These are phyloP conservation scores for Ustilago shanxiensis DNA, from an alignment of 1,284 basidiomycete species.

Conservation along the genomic window DNA sequence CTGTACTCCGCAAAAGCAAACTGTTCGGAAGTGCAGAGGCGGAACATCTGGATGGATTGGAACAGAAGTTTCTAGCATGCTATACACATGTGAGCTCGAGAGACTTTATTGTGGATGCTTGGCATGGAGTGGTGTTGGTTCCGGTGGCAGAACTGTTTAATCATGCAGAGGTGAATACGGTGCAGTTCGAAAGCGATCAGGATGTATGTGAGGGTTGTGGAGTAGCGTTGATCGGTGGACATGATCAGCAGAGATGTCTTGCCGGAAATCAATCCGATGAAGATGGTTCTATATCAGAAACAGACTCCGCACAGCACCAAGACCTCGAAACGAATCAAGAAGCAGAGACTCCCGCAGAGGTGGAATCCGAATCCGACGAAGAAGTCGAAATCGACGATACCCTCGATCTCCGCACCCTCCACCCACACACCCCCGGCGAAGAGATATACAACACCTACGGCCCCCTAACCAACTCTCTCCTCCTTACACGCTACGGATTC, in stretches of 20 bases:
- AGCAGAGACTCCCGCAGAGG: not conserved
- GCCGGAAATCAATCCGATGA: not conserved
- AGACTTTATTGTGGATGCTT: constrained; percentile 63
- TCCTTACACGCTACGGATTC: constrained; percentile 65
- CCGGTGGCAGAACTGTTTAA: constrained; percentile 66
- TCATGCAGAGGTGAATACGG: constrained; percentile 52
- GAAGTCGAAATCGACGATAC: constrained; percentile 35
- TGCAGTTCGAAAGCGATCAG: constrained; percentile 65
- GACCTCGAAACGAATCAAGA: not conserved
- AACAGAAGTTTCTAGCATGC: constrained; percentile 34
- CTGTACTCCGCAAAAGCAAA: constrained; percentile 17
- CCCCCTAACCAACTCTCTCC: constrained; percentile 53
- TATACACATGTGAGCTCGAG: constrained; percentile 60
- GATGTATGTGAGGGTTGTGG: constrained; percentile 64
- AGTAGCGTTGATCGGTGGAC: constrained; percentile 30
- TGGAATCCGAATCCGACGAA: not conserved
- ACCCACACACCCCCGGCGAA: constrained; percentile 8
- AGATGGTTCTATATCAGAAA: not conserved
- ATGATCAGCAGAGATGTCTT: constrained; percentile 21
- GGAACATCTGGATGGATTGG: constrained; percentile 29
- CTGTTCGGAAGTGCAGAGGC: constrained; percentile 15
- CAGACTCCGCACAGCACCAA: not conserved
- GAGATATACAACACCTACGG: constrained; percentile 66
- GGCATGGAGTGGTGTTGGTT: constrained; percentile 59
- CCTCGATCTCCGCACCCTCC: constrained; percentile 55